Evolutionary conservation across 139 green algal genomes (phyloP), one percentile per base, ranked within the genome.

Genomic region (Parachlorella kessleri): DNA sequence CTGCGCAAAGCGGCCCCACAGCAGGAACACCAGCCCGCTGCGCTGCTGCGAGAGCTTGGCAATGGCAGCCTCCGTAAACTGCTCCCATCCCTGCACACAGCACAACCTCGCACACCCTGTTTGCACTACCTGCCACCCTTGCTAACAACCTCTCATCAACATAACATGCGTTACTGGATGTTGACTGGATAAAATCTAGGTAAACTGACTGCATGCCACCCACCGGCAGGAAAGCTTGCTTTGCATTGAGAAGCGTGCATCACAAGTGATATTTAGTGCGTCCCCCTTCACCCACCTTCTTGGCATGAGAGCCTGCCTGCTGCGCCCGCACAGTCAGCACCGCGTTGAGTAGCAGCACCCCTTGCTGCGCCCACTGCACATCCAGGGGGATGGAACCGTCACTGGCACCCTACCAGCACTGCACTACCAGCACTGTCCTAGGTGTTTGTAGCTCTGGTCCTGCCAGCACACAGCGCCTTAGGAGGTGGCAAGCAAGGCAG

Each of bases 301-400:
- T 97, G 65, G 82, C 77, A 81, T 99, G 96, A 28, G 92, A 97
- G 70, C 93, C 94, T 59, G 95, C 91, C 54, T 89, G 42, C 55
- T 92, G 86, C 23, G 89, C 90, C 2, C 92, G 85, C 83, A 98
- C 97, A 18, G 95, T 99, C 48, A 99, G 88, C 67, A 90, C 83
- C 6, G 95, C 91, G 75, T 99, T 99, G 53, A 99, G 91, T 75
- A 99, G 88, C 53, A 99, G 86, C 81, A 99, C 94, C 6, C 96
- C 93, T 76, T 93, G 88, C 10, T 82, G 53, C 24, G 78, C 80
- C 87, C 84, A 90, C 77, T 59, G 48, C 48, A 59, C 14, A 18
- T 59, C 14, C 48, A 59, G 48, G 48, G 48, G 21, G 14, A 59
- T 81, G 73, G 73, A 81, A 1, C 4, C 36, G n/a, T 83, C 68